These are phyloP conservation scores for Echites panduratus DNA, from an alignment of 257 asterid species.

Conservation along the genomic window DNA sequence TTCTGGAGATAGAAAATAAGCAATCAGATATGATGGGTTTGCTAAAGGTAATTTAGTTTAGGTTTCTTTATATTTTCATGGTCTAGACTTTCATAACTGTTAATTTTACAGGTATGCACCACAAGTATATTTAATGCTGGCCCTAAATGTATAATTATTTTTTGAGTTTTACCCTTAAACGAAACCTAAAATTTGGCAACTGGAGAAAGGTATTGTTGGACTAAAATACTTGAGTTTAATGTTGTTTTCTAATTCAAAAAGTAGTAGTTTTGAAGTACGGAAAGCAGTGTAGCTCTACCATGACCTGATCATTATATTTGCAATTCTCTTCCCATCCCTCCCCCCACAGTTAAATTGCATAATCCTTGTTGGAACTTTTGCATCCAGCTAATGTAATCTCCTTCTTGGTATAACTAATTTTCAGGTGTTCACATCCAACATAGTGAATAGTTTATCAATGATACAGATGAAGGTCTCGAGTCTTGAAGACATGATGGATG, in stretches of 20 bases:
- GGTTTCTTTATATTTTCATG: not conserved
- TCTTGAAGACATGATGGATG: slow-evolving; percentile 71
- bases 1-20: slow-evolving; percentile 72
- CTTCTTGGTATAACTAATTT: not conserved
- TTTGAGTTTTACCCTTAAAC: too few species aligned
- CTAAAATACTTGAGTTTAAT: too few species aligned
- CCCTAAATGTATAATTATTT: not conserved
- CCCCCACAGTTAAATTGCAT: too few species aligned
- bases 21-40: slow-evolving; percentile 72
- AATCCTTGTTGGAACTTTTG: too few species aligned
- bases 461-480: slow-evolving; percentile 77
- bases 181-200: too few species aligned
- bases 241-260: not conserved
- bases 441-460: slow-evolving; percentile 66
- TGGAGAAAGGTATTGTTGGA: too few species aligned
- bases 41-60: slow-evolving; percentile 60
- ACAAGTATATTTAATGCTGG: too few species aligned
- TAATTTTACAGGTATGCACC: not conserved
- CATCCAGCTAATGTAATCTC: not conserved
- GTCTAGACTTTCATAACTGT: not conserved
- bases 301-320: not conserved
- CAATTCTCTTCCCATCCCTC: too few species aligned
- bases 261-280: too few species aligned
- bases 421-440: slow-evolving; percentile 61
- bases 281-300: not conserved